Percentiles rank a stretch among this genome's conserved stretches.
Evolutionary conservation across 352 stramenopile genomes (phyloP).

Genomic region (Phytophthora citricola): DNA sequence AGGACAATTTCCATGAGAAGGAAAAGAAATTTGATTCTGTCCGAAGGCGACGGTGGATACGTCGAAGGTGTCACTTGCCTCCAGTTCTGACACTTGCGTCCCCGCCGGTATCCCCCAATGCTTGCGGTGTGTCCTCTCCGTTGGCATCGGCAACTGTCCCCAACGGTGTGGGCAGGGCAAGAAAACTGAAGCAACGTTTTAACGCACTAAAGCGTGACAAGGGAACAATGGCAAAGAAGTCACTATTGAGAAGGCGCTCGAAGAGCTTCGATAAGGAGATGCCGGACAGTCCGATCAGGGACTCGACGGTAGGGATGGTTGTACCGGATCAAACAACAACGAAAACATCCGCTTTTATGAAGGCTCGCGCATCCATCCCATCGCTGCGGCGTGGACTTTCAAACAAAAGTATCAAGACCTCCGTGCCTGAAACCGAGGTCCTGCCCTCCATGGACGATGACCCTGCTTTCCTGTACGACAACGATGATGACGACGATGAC

Average conservation of each 20-base stretch:
- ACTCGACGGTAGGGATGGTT: conserved; percentile 24
- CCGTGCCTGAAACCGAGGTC: conserved; percentile 11
- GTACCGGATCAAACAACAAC: conserved; percentile 26
- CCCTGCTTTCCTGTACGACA: conserved; percentile 35
- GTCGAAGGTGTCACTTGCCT: conserved; percentile 62
- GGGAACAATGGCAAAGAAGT: conserved; percentile 23
- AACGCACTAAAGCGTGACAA: conserved; percentile 39
- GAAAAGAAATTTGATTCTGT: conserved; percentile 81
- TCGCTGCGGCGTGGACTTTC: conserved; percentile 38
- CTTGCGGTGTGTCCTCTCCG: conserved; percentile 29
- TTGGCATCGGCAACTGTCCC: conserved; percentile 22
- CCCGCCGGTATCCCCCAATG: conserved; percentile 16
- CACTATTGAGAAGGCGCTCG: conserved; percentile 46
- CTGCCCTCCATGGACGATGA: conserved; percentile 34
- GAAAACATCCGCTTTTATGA: conserved; percentile 37
- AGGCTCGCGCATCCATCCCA: conserved; percentile 38
- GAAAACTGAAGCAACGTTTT: conserved; percentile 52
- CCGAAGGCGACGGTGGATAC: conserved; percentile 70
- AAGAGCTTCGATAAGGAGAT: conserved; percentile 54
- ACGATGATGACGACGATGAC: conserved; percentile 59
- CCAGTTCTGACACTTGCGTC: conserved; percentile 45
- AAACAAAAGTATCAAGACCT: conserved; percentile 30
- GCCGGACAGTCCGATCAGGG: conserved; percentile 34
- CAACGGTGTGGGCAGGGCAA: conserved; percentile 42
- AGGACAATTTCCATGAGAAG: conserved; percentile 78